Conservation (phyloP, 768 basidiomycete genomes). For the Amanita jacksonii region DNA sequence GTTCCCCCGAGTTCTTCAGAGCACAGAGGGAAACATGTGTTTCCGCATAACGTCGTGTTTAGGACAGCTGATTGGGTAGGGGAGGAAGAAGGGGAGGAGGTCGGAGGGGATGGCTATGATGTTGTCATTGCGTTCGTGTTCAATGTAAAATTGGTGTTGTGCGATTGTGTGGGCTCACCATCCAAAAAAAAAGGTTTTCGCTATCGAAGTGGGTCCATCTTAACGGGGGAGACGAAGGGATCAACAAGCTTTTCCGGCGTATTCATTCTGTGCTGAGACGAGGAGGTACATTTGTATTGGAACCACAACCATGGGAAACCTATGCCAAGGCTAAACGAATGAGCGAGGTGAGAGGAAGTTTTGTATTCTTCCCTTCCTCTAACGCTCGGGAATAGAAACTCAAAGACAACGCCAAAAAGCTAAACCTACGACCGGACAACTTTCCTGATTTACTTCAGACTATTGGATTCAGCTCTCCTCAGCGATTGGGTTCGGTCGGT, state of each 20-base stretch:
- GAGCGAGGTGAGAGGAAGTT: conserved; percentile 45
- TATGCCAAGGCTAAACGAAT: conserved; percentile 72
- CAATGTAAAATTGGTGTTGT: not conserved
- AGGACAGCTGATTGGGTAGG: conserved; percentile 67
- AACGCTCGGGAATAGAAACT: conserved; percentile 30
- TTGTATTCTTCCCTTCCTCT: not conserved
- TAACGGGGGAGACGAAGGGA: conserved; percentile 64
- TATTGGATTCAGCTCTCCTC: conserved; percentile 51
- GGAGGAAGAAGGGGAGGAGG: conserved; percentile 44
- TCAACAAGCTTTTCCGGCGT: conserved; percentile 58
- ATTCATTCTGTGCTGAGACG: conserved; percentile 46
- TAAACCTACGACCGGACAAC: conserved; percentile 53
- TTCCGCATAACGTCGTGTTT: conserved; percentile 77
- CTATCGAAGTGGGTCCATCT: conserved; percentile 92
- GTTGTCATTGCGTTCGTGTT: conserved; percentile 66
- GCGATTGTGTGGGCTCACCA: not conserved
- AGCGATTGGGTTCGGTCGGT: conserved; percentile 43
- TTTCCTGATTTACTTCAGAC: conserved; percentile 45
- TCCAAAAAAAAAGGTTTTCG: conserved; percentile 82
- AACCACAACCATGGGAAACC: conserved; percentile 80
- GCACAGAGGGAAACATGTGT: conserved; percentile 27
- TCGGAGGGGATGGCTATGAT: conserved; percentile 56
- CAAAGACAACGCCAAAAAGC: conserved; percentile 45
- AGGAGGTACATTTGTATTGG: conserved; percentile 65
- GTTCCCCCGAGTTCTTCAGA: conserved; percentile 44